Base-by-base conservation (phyloP, 257 asterid species). In the Nicotiana sylvestris region DNA sequence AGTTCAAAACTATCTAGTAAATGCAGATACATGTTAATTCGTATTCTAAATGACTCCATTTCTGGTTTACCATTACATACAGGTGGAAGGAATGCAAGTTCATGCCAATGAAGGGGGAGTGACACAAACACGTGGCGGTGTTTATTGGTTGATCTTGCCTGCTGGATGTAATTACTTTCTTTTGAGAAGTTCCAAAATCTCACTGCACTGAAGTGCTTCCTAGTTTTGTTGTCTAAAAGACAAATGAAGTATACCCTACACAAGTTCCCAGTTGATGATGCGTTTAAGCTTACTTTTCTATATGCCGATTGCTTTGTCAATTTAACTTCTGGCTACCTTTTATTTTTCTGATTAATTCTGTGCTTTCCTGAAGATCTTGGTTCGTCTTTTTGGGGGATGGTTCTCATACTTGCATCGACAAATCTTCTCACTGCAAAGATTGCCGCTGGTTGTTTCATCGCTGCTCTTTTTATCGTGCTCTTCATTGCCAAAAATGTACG, bases 371-470 rank as follows among this genome's bases (percentile, higher is more conserved):
- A 83, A 95, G 99, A 95, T 87, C 99, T 95, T 27, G 99, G 99
- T 72, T 94, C 97, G 11, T 96, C 99, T 67, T 96, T 95, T 84
- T 94, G 99, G 98, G 99, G 98, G 80, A 96, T 96, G 99, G 89
- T 85, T 86, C 93, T 94, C 83, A 90, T 95, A 84, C 96, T 95
- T 85, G 99, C 99, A 82, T 95, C 99, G 0, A 95, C 99, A 88
- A 91, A 92, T 77, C 89, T 94, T 77, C 89, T 94, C 81, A 88
- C 98, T 35, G 86, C 98, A 68, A 92, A 88, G 85, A 96, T 96
- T 68, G 99, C 97, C 83, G 97, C 99, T 78, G 99, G 97, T 78
- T 90, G 97, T 85, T 93, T 95, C 68, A 89, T 95, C 79, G 95
- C 89, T 81, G 90, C 98, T 83, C 93, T 95, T 72, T 77, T 95